Base-by-base conservation (phyloP, 345 rosid genomes). In the Trapa incisa region DNA sequence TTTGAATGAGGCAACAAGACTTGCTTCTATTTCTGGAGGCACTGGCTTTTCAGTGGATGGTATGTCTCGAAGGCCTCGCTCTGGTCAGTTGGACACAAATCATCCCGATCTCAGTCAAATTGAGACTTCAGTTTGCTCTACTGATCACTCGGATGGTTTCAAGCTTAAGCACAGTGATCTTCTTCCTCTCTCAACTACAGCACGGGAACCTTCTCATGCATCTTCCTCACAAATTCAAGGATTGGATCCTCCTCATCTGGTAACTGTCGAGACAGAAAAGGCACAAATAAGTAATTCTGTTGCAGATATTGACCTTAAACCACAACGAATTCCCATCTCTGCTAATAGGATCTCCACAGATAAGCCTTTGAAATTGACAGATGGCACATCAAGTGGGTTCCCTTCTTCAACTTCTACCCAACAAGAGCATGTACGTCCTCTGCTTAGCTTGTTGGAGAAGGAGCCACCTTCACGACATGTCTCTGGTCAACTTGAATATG, bases 361-460 rank as follows among this genome's bases (percentile, higher is more conserved):
- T 58, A 81, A 89, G 80, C 89, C 86, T 67, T 86, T 82, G 65
- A 93, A 86, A 73, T 73, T 78, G 67, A 82, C 79, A 16, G 98
- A 90, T 65, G 79, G 80, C 70, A 71, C 80, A 63, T 83, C 86
- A 57, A 83, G 86, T 76, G 96, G 95, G 62, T 73, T 80, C 77
- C 70, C 86, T 39, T 47, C 78, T 70, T 54, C 77, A 29, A 52
- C 14, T 61, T 75, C 76, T 71, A 54, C 85, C 68, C 91, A 85
- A 63, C 76, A 86, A 48, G 97, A 90, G 69, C 95, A 87, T 81
- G 97, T 94, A 73, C 88, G 96, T 37, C 99, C 99, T 70, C 84
- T 94, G 74, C 91, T 94, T 70, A 94, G 96, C 88, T 86, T 94
- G 82, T 80, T 91, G 86, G 99, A 94, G 64, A 94, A 90, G 81